Conservation (phyloP, 805 yeast species). For the Metschnikowia gruessii region DNA sequence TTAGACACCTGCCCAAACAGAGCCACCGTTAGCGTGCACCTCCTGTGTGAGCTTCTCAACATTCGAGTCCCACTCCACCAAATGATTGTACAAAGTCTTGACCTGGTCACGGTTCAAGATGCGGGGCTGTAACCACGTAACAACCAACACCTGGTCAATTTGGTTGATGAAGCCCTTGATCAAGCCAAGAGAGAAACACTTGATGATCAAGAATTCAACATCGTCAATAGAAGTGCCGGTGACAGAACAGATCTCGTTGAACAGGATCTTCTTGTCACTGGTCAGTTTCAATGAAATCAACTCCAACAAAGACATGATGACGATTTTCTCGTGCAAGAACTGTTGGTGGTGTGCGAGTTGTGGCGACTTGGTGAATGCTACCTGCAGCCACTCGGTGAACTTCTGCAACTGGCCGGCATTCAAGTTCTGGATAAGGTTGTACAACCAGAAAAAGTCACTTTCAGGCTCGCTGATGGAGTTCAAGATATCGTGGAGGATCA, state of each 20-base stretch:
- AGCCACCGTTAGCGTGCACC: conserved; percentile 38
- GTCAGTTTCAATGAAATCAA: conserved; percentile 75
- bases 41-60: conserved; percentile 57
- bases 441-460: conserved; percentile 63
- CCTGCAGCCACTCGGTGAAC: conserved; percentile 52
- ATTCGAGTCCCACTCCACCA: conserved; percentile 73
- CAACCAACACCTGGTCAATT: conserved; percentile 69
- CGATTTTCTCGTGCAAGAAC: conserved; percentile 84
- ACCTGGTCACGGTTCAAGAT: conserved; percentile 83
- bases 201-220: conserved; percentile 89
- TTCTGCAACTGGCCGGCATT: conserved; percentile 72
- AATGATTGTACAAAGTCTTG: conserved; percentile 65
- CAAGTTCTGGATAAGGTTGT: conserved; percentile 63
- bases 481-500: conserved; percentile 84
- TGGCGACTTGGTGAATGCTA: conserved; percentile 44
- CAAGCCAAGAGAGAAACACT: conserved; percentile 79
- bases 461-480: conserved; percentile 42
- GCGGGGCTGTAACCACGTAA: conserved; percentile 96
- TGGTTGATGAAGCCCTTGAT: conserved; percentile 91
- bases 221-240: conserved; percentile 69
- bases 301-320: conserved; percentile 89
- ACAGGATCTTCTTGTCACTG: conserved; percentile 68
- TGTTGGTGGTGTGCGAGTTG: conserved; percentile 54
- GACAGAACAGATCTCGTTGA: conserved; percentile 62
- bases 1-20: conserved; percentile 37